A percentile compares a stretch with the other conserved stretches of the same genome.
phyloP scores from a whole-genome alignment of 2,329 filamentous ascomycete species.

The Gaeumannomyces sp. region DNA sequence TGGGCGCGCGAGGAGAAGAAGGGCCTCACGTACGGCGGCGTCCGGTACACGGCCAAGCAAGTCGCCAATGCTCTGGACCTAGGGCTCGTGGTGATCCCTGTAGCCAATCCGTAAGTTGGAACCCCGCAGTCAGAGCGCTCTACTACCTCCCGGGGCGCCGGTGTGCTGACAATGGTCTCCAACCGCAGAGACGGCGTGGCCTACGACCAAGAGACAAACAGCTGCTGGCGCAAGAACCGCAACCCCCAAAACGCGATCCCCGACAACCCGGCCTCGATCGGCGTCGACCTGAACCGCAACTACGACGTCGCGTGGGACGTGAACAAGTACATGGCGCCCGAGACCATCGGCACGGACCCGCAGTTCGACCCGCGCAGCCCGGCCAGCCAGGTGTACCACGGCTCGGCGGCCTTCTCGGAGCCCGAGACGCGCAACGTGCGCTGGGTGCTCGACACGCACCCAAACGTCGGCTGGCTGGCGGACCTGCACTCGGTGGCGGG shows the following conservation, averaged over 20 bases:
- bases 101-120: constrained; percentile 37
- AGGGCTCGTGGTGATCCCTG: constrained; percentile 46
- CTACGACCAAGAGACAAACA: constrained; percentile 41
- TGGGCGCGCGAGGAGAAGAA: constrained; percentile 41
- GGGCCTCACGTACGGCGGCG: constrained; percentile 45
- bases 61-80: constrained; percentile 43
- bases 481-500: constrained; percentile 51
- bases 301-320: constrained; percentile 54
- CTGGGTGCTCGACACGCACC: constrained; percentile 44
- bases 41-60: constrained; percentile 44
- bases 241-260: constrained; percentile 33
- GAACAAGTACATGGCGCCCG: constrained; percentile 32
- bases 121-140: no score
- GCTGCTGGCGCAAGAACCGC: constrained; percentile 52
- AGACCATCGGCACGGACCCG: constrained; percentile 22
- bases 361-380: constrained; percentile 34
- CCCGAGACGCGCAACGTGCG: constrained; percentile 49
- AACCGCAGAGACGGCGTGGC: constrained; percentile 37
- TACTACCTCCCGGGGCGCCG: no score
- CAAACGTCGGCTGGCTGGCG: constrained; percentile 48
- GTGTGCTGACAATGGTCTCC: no score
- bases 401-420: constrained; percentile 46
- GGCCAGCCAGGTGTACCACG: constrained; percentile 41
- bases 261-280: constrained; percentile 27
- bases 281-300: constrained; percentile 51